A percentile compares a stretch with the other conserved stretches of the same genome.
These are phyloP conservation scores for Tetracladium marchalianum DNA, from an alignment of 495 filamentous ascomycete species.

Conservation along the genomic window DNA sequence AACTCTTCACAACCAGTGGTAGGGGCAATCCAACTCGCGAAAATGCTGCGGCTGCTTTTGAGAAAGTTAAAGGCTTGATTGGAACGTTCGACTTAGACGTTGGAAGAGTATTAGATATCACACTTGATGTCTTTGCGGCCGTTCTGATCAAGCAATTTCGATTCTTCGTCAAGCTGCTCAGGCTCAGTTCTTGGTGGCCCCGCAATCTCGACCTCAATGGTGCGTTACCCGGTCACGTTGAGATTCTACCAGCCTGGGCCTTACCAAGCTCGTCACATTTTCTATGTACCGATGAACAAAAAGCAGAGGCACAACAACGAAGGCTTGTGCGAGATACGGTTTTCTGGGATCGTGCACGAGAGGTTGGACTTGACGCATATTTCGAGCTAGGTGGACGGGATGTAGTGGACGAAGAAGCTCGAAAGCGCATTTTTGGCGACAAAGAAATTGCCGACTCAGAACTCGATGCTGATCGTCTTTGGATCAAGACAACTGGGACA, in stretches of 20 bases:
- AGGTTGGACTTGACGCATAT: slow-evolving; percentile 70
- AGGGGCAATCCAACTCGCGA: slow-evolving; percentile 51
- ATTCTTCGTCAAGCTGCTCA: slow-evolving; percentile 87
- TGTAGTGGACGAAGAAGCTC: slow-evolving; percentile 35
- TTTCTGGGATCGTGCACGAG: slow-evolving; percentile 76
- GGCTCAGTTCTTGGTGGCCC: slow-evolving; percentile 96
- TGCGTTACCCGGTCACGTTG: background rate
- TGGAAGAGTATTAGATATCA: slow-evolving; percentile 86
- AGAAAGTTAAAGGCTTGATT: slow-evolving; percentile 81
- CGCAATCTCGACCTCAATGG: slow-evolving; percentile 31
- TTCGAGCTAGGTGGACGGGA: slow-evolving; percentile 70
- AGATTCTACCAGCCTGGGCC: slow-evolving; percentile 71
- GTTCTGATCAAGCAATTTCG: slow-evolving; percentile 74
- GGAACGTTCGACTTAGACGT: slow-evolving; percentile 92
- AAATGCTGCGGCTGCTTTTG: slow-evolving; percentile 53
- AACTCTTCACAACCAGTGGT: slow-evolving; percentile 72
- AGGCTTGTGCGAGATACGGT: slow-evolving; percentile 53
- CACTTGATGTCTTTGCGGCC: slow-evolving; percentile 78
- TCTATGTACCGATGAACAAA: slow-evolving; percentile 54
- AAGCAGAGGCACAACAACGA: slow-evolving; percentile 35
- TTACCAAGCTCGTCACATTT: slow-evolving; percentile 53
- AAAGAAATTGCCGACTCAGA: slow-evolving; percentile 25
- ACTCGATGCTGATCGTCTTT: slow-evolving; percentile 45
- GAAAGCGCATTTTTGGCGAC: slow-evolving; percentile 33
- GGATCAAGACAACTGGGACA: slow-evolving; percentile 71